Percentiles rank a stretch among this genome's conserved stretches.
phyloP scores from a whole-genome alignment of 208 protist species.

The Wallacemonas collosoma region DNA sequence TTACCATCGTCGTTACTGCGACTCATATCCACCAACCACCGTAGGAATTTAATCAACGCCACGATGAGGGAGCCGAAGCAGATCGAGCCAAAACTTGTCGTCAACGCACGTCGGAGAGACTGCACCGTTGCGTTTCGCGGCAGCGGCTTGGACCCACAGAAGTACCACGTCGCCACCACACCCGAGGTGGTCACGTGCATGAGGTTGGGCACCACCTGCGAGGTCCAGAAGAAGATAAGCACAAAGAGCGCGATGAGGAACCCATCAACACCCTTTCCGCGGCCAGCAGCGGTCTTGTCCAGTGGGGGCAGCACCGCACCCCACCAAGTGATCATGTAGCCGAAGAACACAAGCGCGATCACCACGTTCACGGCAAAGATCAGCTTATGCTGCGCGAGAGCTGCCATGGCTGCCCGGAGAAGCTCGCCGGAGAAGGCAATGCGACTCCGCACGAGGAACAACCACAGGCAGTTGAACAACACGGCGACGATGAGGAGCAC shows the following conservation, averaged over 20 bases:
- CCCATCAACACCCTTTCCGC: slow-evolving; percentile 34
- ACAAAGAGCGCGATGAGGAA: slow-evolving; percentile 53
- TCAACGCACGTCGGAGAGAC: slow-evolving; percentile 75
- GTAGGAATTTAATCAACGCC: slow-evolving; percentile 80
- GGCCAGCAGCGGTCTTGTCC: slow-evolving; percentile 36
- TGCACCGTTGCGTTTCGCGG: slow-evolving; percentile 68
- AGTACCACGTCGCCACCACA: slow-evolving; percentile 90
- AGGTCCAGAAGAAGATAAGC: slow-evolving; percentile 62
- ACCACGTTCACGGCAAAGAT: slow-evolving; percentile 54
- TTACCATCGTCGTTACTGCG: slow-evolving; percentile 34
- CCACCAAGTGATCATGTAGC: slow-evolving; percentile 65
- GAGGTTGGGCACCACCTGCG: slow-evolving; percentile 78
- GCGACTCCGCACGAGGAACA: slow-evolving; percentile 66
- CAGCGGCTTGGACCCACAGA: slow-evolving; percentile 67
- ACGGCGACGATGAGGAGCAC: slow-evolving; percentile 44
- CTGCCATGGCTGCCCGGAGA: slow-evolving; percentile 40
- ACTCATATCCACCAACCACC: slow-evolving; percentile 43
- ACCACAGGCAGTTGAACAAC: slow-evolving; percentile 40
- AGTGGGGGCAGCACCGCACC: slow-evolving; percentile 34
- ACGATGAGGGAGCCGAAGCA: slow-evolving; percentile 93
- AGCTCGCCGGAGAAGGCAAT: slow-evolving; percentile 82
- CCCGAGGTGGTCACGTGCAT: slow-evolving; percentile 85
- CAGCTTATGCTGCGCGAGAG: slow-evolving; percentile 59
- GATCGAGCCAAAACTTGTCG: slow-evolving; percentile 89
- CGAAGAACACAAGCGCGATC: slow-evolving; percentile 34